Percentiles rank a stretch among this genome's conserved stretches.
Evolutionary conservation across 306 rosid genomes (phyloP).

Genomic region (Carpinus viminea): DNA sequence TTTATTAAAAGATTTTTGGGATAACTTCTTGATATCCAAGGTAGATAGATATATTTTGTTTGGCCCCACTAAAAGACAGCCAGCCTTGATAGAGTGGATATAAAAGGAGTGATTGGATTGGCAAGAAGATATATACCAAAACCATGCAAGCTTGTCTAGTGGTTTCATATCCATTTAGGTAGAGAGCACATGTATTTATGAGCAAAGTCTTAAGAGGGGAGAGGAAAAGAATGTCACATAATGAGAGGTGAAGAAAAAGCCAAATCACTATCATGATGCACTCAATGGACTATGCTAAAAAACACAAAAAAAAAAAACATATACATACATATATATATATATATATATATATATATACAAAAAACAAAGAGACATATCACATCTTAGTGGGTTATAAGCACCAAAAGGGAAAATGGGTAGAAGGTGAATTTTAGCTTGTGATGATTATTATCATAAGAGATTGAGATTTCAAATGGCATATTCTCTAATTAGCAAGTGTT

Average conservation of each 20-base stretch:
- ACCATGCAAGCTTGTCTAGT: background rate
- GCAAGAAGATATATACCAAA: background rate
- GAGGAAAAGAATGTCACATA: too few relatives aligned
- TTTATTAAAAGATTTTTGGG: too few relatives aligned
- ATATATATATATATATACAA: too few relatives aligned
- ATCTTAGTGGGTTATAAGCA: slow-evolving; percentile 49
- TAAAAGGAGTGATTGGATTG: background rate
- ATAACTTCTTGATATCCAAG: too few relatives aligned
- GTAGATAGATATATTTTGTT: too few relatives aligned
- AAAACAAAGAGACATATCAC: slow-evolving; percentile 36
- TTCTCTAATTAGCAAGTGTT: slow-evolving; percentile 11
- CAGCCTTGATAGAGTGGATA: too few relatives aligned
- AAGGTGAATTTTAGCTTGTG: slow-evolving; percentile 37
- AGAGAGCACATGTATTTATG: background rate
- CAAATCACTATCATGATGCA: background rate
- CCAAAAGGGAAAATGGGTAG: slow-evolving; percentile 37
- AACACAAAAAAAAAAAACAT: too few relatives aligned
- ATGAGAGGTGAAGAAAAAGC: background rate
- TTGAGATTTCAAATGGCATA: slow-evolving; percentile 39
- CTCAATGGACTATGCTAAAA: too few relatives aligned
- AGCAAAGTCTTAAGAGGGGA: background rate
- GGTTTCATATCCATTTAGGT: background rate
- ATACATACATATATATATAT: too few relatives aligned
- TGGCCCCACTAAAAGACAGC: too few relatives aligned
- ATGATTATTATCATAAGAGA: slow-evolving; percentile 39